These are phyloP conservation scores for Pleurotus giganteus DNA, from an alignment of 768 basidiomycete genomes.

Conservation along the genomic window DNA sequence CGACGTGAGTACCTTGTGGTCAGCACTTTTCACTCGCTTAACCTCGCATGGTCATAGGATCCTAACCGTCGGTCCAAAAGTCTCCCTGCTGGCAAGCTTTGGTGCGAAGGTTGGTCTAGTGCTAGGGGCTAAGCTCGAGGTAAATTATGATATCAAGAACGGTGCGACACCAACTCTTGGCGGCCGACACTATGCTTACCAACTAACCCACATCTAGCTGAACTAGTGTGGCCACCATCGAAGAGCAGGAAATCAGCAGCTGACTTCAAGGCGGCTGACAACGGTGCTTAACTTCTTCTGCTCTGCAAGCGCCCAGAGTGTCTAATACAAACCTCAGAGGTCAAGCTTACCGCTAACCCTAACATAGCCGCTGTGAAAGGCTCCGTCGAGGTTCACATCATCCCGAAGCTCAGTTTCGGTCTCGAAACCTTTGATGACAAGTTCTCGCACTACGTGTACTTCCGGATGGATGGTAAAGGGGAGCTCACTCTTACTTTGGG, in stretches of 20 bases:
- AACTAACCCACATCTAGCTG: neutral
- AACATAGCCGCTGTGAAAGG: conserved; percentile 5
- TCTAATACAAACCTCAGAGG: neutral
- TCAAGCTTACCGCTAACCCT: conserved; percentile 7
- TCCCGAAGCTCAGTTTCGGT: conserved; percentile 6
- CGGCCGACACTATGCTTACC: neutral
- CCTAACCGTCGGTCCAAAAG: conserved; percentile 1
- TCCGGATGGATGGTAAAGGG: conserved; percentile 7
- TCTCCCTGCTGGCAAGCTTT: conserved; percentile 5
- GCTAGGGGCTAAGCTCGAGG: conserved; percentile 4
- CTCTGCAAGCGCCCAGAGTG: neutral
- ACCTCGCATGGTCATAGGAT: neutral
- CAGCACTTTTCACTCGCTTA: neutral
- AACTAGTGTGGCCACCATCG: conserved; percentile 7
- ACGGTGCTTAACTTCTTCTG: neutral
- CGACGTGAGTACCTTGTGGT: neutral
- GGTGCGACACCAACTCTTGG: neutral
- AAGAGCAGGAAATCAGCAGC: conserved; percentile 4
- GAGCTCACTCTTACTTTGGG: conserved; percentile 6
- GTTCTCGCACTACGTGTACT: neutral
- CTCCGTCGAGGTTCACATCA: conserved; percentile 6
- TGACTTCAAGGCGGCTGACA: conserved; percentile 4
- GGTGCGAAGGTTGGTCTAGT: conserved; percentile 6
- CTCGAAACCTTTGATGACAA: neutral
- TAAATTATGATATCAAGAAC: conserved; percentile 7